Conservation (phyloP, 148 eudicot genomes). For the Arbutus unedo region DNA sequence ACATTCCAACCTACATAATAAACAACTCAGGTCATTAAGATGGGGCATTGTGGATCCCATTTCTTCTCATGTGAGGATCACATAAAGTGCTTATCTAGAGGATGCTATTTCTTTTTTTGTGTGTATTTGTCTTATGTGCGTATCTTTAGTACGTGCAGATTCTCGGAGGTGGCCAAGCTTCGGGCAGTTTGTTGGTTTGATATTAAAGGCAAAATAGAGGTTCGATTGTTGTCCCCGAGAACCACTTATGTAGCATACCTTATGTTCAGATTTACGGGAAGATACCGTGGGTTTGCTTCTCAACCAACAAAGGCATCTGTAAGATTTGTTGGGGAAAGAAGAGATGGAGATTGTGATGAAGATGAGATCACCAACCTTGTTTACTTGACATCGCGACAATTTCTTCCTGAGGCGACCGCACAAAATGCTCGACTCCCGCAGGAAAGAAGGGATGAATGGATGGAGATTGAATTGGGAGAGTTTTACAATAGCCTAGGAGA, state of each 20-base stretch:
- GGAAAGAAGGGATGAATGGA: conserved; percentile 56
- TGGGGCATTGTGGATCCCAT: no score
- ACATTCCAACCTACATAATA: no score
- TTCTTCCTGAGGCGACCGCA: background rate
- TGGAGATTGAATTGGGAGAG: conserved; percentile 53
- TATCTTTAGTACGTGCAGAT: background rate
- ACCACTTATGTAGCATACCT: conserved; percentile 19
- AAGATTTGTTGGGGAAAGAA: conserved; percentile 20
- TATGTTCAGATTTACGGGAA: background rate
- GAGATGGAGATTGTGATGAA: conserved; percentile 10
- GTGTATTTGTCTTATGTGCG: background rate
- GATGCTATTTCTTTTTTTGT: background rate
- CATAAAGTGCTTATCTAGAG: no score
- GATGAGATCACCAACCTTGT: conserved; percentile 18
- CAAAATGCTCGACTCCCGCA: conserved; percentile 16
- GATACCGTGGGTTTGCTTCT: background rate
- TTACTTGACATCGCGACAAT: background rate
- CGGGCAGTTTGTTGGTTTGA: conserved; percentile 16
- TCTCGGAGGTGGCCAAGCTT: conserved; percentile 18
- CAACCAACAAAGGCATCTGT: background rate
- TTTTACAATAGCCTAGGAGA: conserved; percentile 20
- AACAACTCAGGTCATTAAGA: no score
- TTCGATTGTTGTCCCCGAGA: conserved; percentile 10
- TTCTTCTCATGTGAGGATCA: background rate
- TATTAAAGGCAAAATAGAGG: conserved; percentile 13